phyloP scores from a whole-genome alignment of 306 rosid genomes.

The Canavalia ensiformis region DNA sequence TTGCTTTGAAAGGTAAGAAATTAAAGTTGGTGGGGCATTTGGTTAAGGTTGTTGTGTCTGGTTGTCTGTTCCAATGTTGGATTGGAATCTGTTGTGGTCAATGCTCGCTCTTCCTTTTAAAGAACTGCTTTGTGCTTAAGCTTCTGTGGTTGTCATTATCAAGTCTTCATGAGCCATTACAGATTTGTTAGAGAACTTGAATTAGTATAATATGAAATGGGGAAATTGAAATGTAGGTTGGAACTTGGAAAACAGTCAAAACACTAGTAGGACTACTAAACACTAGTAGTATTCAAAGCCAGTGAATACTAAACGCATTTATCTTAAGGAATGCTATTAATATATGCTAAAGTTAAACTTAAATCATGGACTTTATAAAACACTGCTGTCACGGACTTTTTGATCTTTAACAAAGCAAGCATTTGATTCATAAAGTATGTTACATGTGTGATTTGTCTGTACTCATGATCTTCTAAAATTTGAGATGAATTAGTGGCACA shows the following conservation, averaged over 20 bases:
- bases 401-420: constrained; percentile 2
- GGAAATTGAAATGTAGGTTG: constrained; percentile 13
- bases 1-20: constrained; percentile 32
- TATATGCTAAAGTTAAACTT: neutral
- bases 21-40: constrained; percentile 34
- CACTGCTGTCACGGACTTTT: neutral
- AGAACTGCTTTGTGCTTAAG: constrained; percentile 1
- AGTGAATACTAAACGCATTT: neutral
- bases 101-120: constrained; percentile 30
- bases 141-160: constrained; percentile 32
- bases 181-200: constrained; percentile 15
- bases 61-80: constrained; percentile 31
- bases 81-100: constrained; percentile 46
- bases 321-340: neutral
- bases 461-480: neutral
- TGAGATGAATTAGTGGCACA: neutral
- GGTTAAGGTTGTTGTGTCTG: constrained; percentile 50
- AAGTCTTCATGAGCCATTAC: constrained; percentile 29
- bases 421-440: constrained; percentile 32
- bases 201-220: neutral
- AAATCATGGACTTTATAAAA: neutral
- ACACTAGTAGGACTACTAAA: neutral
- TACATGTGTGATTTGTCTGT: neutral
- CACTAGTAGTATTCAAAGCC: too few relatives aligned
- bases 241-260: constrained; percentile 15